Evolutionary conservation across 164 flowering plant genomes (phyloP), one percentile per base, ranked within the genome.

Genomic region (Tinospora cordifolia): DNA sequence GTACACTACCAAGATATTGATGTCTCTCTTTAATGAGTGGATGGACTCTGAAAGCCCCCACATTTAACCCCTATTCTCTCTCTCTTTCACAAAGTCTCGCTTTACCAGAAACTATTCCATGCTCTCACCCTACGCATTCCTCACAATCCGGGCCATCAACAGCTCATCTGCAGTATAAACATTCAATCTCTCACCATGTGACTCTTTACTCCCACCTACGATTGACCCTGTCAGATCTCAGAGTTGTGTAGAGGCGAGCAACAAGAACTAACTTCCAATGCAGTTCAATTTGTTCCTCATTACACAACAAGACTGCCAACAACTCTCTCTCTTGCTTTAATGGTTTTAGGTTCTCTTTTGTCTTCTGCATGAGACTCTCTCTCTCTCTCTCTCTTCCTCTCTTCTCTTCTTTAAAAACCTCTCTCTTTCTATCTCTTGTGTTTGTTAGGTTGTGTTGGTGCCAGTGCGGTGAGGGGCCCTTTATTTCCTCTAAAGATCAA

Each of bases 371-470:
- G 62, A 41, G 47, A 27, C 44, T 30, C 46, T 15, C 47, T 47
- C n/a, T 78, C 75, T 72, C 73, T 67, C 66, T 21, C 81, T 65
- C n/a, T n/a, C n/a, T n/a, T 1, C 4, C 36, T 30, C n/a, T 15
- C 47, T 47, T 78, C 75, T 72, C 73, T 67, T 72, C 75, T 73
- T 71, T 14, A 10, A 10, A 41, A 76, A 74, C 75, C 66, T 21
- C 81, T 65, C 66, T 21, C 81, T 65, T 1, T 30, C 36, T 30
- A 30, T 30, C 36, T 30, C 80, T 81, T 79, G 71, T 79, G 80
- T 82, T 81, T 83, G 81, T 83, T 82, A 75, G 78, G 81, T 79
- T 83, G 82, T 74, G 36, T 30, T 30, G n/a, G n/a, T n/a, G 79
- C 85, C 77, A 73, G 72, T 80, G 81, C 73, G 67, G 76, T 21